Evolutionary conservation across 2,329 filamentous ascomycete species (phyloP).

Genomic region (Botrytis fragariae): DNA sequence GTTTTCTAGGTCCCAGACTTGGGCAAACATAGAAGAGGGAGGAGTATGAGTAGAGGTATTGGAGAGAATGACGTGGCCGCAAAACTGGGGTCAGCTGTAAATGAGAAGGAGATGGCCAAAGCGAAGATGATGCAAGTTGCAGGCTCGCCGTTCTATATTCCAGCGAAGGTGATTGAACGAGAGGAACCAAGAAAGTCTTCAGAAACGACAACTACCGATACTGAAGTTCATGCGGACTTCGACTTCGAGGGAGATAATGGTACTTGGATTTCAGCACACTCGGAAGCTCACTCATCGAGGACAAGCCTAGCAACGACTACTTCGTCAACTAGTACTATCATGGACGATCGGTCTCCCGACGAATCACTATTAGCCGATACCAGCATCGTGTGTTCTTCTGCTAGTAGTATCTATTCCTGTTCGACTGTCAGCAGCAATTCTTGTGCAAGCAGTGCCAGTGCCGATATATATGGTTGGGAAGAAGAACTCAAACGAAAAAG

Average conservation of each 20-base stretch:
- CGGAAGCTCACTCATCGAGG: constrained; percentile 30
- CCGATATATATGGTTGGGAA: constrained; percentile 55
- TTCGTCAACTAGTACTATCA: constrained; percentile 29
- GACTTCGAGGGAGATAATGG: constrained; percentile 34
- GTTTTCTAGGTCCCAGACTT: constrained; percentile 26
- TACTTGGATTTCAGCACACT: constrained; percentile 34
- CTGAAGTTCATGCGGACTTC: constrained; percentile 31
- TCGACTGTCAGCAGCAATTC: constrained; percentile 37
- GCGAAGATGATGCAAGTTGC: constrained; percentile 28
- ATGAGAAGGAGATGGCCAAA: constrained; percentile 22
- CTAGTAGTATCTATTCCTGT: constrained; percentile 34
- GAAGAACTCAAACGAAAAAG: constrained; percentile 45
- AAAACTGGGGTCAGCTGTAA: constrained; percentile 27
- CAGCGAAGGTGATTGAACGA: constrained; percentile 35
- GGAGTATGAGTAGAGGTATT: constrained; percentile 27
- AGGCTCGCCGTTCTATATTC: constrained; percentile 33
- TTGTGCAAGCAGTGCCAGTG: constrained; percentile 32
- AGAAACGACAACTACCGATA: constrained; percentile 25
- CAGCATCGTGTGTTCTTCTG: constrained; percentile 38
- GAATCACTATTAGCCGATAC: constrained; percentile 30
- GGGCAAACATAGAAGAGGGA: constrained; percentile 9
- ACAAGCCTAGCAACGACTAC: constrained; percentile 32
- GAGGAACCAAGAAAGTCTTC: constrained; percentile 27
- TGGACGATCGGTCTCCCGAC: constrained; percentile 28
- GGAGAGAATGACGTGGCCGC: constrained; percentile 37